Evolutionary conservation across 441 rosid genomes (phyloP), one percentile per base, ranked within the genome.

Genomic region (Eutrema salsugineum): DNA sequence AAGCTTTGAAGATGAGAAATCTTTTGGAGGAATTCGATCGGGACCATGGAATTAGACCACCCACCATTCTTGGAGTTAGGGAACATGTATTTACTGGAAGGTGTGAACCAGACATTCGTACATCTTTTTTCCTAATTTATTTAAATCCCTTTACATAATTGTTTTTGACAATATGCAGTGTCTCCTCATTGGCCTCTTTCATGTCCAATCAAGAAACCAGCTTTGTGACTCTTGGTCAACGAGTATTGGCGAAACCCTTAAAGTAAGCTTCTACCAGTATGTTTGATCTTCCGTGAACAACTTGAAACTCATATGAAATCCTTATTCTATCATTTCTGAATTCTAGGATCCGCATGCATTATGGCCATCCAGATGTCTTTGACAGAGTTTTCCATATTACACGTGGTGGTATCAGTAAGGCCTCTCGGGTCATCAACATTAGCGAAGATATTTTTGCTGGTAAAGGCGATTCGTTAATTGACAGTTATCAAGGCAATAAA

Each of bases 381-480:
- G 97, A 96, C 75, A 83, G 99, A 89, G 87, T 96, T 67, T 96
- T 93, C 76, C 98, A 93, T 82, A 83, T 96, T 74, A 90, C 97
- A 56, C 89, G 99, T 53, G 99, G 99, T 79, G 99, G 99, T 50
- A 93, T 96, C 77, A 96, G 99, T 94, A 96, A 96, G 90, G 97
- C 99, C 69, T 96, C 99, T 78, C 97, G 98, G 68, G 87, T 96
- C 69, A 96, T 96, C 80, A 96, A 96, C 82, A 93, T 96, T 63
- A 96, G 99, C 68, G 99, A 96, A 82, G 98, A 93, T 80, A 96
- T 96, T 42, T 95, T 27, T 80, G 86, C 98, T 73, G 99, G 99
- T 85, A 84, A 79, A 63, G 27, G 47, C 48, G 17, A 72, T 63
- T 75, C 35, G n/a, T 70, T 46, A 66, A 54, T 68, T 24, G 40